Base-by-base conservation (phyloP, 1,139 yeast genomes). In the Blastobotrys persicus region DNA sequence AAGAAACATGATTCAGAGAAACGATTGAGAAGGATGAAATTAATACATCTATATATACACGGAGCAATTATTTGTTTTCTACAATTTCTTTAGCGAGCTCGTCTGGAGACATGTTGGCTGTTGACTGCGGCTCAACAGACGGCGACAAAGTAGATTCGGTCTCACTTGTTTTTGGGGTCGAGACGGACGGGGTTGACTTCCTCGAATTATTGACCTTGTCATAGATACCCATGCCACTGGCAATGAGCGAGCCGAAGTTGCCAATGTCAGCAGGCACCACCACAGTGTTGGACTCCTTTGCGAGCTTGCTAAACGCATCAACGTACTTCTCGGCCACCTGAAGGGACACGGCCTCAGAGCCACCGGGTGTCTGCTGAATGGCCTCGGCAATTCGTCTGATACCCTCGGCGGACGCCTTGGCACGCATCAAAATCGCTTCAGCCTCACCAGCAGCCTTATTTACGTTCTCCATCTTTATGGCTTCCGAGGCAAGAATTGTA, bases 241-340 rank as follows among this genome's bases (percentile, higher is more conserved):
- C 88, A 72, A 87, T 83, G 71, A 85, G 77, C 23, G 81, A 76
- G 44, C 91, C 83, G 66, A 87, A 73, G 60, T 87, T 91, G 54
- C 87, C 85, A 64, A 87, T 68, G 51, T 83, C 84, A 12, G 88
- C 79, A 13, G 95, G 95, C 40, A 87, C 76, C 41, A 87, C 83
- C 31, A 88, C 78, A 1, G 94, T 84, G 62, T 85, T 87, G 42
- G 85, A 72, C 65, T 85, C 91, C 72, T 87, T 86, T 41, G 95
- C 95, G 64, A 87, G 74, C 58, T 86, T 82, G 45, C 88, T 86
- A 64, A 87, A 87, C 44, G 91, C 88, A 52, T 81, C 85, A 53
- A 87, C 87, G 65, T 87, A 87, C 62, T 84, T 86, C 64, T 85
- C 92, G 17, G 95, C 95, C 44, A 88, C 83, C 66, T 83, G 89